Conservation (phyloP, 2,329 filamentous ascomycete genomes). For the Claviceps pazoutovae region DNA sequence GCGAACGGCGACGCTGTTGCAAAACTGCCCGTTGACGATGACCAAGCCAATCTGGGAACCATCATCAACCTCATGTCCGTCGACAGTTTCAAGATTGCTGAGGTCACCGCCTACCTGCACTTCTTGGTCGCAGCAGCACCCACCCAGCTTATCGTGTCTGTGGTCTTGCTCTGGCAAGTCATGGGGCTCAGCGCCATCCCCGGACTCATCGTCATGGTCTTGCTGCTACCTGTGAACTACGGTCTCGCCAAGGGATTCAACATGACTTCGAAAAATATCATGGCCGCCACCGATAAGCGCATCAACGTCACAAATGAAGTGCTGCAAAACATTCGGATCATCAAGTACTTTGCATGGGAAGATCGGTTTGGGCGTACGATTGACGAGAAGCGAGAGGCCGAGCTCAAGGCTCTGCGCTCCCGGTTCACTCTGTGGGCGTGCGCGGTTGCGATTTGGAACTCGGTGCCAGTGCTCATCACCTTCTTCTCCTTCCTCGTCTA, state of each 20-base stretch:
- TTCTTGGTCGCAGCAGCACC: constrained; percentile 90
- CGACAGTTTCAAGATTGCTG: constrained; percentile 95
- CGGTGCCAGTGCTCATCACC: constrained; percentile 85
- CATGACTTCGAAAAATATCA: constrained; percentile 75
- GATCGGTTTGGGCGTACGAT: constrained; percentile 76
- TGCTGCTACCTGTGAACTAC: constrained; percentile 84
- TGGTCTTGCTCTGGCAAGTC: constrained; percentile 74
- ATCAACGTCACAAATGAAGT: constrained; percentile 97
- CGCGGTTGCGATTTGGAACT: constrained; percentile 92
- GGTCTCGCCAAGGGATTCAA: constrained; percentile 76
- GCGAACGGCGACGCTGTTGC: constrained; percentile 20
- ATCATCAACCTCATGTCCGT: constrained; percentile 99
- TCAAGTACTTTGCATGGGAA: constrained; percentile 99
- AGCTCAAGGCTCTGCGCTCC: constrained; percentile 64
- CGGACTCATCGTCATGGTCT: constrained; percentile 77
- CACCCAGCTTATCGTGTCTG: constrained; percentile 69
- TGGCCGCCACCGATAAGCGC: constrained; percentile 84
- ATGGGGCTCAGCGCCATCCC: constrained; percentile 89
- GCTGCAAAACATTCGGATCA: constrained; percentile 92
- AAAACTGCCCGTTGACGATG: constrained; percentile 32
- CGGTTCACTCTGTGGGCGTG: constrained; percentile 85
- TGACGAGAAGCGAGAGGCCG: constrained; percentile 70
- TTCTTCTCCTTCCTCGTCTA: constrained; percentile 94
- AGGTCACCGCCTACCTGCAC: constrained; percentile 88
- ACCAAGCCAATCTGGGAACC: constrained; percentile 86